A percentile compares a stretch with the other conserved stretches of the same genome.
Evolutionary conservation across 345 rosid species (phyloP).

Genomic region (Orychophragmus violaceus): DNA sequence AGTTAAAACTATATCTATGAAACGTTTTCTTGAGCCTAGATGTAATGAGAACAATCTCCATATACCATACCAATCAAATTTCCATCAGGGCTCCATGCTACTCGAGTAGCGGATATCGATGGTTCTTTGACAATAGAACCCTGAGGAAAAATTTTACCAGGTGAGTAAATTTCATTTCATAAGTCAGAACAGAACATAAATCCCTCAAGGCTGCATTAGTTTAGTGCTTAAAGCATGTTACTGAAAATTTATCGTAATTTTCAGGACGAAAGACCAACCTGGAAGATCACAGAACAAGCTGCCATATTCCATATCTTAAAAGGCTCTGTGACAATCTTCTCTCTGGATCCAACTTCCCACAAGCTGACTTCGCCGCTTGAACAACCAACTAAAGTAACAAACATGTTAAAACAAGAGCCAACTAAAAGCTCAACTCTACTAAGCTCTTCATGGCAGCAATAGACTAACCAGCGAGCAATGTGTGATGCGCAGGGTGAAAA

Average conservation of each 20-base stretch:
- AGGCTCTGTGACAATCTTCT: conserved; percentile 65
- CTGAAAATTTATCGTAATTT: neutral
- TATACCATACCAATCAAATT: conserved; percentile 45
- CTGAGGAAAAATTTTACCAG: conserved; percentile 29
- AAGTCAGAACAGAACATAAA: neutral
- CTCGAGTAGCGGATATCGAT: conserved; percentile 49
- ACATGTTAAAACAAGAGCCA: conserved; percentile 3
- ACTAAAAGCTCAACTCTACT: neutral
- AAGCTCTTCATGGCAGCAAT: conserved; percentile 4
- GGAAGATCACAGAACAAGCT: conserved; percentile 47
- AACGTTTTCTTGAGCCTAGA: neutral
- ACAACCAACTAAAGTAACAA: conserved; percentile 59
- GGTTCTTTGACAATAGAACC: conserved; percentile 44
- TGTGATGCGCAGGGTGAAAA: conserved; percentile 75
- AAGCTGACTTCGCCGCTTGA: conserved; percentile 70
- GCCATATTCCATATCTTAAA: conserved; percentile 74
- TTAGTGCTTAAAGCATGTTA: neutral
- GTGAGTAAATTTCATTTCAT: neutral
- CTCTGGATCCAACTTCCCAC: conserved; percentile 74
- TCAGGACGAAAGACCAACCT: conserved; percentile 40
- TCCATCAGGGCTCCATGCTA: conserved; percentile 79
- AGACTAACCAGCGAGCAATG: conserved; percentile 74
- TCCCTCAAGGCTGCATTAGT: neutral
- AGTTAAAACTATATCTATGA: neutral
- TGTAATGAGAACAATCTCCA: neutral